Conservation (phyloP, 768 basidiomycete species). For the Candolleomyces aberdarensis region DNA sequence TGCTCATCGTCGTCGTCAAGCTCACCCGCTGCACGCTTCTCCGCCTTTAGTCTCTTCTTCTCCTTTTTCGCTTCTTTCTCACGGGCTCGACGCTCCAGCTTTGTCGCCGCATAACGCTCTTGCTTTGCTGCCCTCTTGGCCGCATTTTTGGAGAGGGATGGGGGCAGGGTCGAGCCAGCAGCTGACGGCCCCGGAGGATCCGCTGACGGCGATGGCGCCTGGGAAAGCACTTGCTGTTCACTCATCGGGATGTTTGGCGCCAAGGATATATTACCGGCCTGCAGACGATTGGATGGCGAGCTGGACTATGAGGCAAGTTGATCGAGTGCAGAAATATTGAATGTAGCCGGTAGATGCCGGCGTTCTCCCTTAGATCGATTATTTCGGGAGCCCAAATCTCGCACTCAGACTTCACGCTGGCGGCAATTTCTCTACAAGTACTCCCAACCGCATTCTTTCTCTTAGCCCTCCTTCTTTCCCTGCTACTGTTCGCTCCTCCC, state of each 20-base stretch:
- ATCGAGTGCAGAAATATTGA: conserved; percentile 8
- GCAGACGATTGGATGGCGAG: neutral
- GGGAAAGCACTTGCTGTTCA: conserved; percentile 1
- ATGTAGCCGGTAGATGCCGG: conserved; percentile 43
- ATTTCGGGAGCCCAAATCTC: conserved; percentile 28
- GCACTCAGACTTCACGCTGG: neutral
- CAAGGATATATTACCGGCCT: conserved; percentile 4
- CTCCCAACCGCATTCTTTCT: conserved; percentile 1
- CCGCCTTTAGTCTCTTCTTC: conserved; percentile 60
- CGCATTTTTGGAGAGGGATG: conserved; percentile 70
- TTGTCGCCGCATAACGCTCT: conserved; percentile 59
- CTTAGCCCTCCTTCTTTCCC: neutral
- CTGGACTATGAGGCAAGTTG: neutral
- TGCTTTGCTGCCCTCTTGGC: conserved; percentile 74
- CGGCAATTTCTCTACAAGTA: neutral
- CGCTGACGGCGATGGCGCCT: neutral
- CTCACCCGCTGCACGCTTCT: conserved; percentile 65
- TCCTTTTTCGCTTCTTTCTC: conserved; percentile 78
- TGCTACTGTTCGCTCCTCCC: conserved; percentile 14
- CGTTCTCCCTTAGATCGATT: conserved; percentile 34
- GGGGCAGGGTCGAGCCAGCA: conserved; percentile 11
- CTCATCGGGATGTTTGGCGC: neutral
- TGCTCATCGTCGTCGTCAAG: conserved; percentile 42
- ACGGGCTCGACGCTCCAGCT: conserved; percentile 69
- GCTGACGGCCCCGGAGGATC: conserved; percentile 8